These are phyloP conservation scores for Yamadazyma olivae DNA, from an alignment of 805 yeast genomes.

Conservation along the genomic window DNA sequence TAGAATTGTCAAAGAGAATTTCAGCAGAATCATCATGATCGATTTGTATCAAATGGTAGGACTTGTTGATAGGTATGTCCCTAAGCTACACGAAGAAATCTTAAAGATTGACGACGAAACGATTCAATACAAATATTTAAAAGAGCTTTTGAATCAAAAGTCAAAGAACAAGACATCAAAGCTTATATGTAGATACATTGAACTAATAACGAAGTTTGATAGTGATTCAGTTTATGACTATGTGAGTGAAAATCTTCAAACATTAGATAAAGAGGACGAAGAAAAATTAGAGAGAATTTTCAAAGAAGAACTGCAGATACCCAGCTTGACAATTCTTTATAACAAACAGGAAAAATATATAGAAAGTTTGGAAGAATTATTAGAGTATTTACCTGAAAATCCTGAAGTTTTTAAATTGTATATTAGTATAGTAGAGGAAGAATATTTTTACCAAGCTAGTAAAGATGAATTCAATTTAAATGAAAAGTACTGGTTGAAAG, in stretches of 20 bases:
- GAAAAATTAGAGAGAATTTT: conserved; percentile 15
- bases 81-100: conserved; percentile 36
- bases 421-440: conserved; percentile 1
- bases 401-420: conserved; percentile 2
- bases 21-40: conserved; percentile 18
- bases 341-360: conserved; percentile 17
- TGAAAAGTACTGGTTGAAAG: conserved; percentile 27
- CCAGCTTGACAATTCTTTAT: conserved; percentile 29
- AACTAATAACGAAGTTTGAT: conserved; percentile 18
- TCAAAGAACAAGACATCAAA: conserved; percentile 2
- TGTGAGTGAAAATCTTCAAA: conserved; percentile 7
- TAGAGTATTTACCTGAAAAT: conserved; percentile 15
- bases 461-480: conserved; percentile 12
- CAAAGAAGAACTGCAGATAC: conserved; percentile 19
- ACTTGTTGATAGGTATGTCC: conserved; percentile 33
- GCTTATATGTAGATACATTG: conserved; percentile 17
- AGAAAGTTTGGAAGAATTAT: conserved; percentile 28
- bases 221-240: conserved; percentile 12
- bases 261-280: conserved; percentile 4
- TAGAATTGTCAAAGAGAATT: conserved; percentile 22
- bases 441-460: background rate
- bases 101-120: conserved; percentile 22
- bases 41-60: conserved; percentile 35
- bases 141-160: background rate
- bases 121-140: conserved; percentile 26